Percentiles rank a stretch among this genome's conserved stretches.
These are phyloP conservation scores for Anacardium occidentale DNA, from an alignment of 345 rosid species.

Conservation along the genomic window DNA sequence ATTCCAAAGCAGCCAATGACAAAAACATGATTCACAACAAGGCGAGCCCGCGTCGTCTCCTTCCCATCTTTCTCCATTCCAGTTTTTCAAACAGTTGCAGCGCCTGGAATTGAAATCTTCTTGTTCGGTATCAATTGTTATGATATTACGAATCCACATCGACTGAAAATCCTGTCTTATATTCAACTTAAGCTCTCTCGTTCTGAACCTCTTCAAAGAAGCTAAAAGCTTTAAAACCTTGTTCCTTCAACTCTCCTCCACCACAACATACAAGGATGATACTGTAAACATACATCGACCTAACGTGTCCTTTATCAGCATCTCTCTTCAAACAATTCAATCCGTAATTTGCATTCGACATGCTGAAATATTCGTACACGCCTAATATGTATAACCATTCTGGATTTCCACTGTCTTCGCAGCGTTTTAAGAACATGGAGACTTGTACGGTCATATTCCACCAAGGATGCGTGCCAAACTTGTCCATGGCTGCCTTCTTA, in stretches of 20 bases:
- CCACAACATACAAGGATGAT: background rate
- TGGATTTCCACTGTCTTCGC: conserved; percentile 10
- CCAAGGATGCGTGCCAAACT: background rate
- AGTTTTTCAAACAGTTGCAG: background rate
- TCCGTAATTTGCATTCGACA: background rate
- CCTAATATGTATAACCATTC: conserved; percentile 9
- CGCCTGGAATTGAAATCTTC: background rate
- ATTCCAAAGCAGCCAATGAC: background rate
- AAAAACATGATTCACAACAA: conserved; percentile 10
- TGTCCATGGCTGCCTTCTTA: background rate
- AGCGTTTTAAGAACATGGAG: background rate
- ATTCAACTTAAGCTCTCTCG: background rate
- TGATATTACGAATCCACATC: background rate
- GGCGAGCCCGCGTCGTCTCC: background rate
- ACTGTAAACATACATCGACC: conserved; percentile 7
- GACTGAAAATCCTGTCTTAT: background rate
- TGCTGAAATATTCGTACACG: background rate
- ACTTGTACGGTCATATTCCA: background rate
- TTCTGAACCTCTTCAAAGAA: background rate
- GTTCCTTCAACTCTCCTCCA: background rate
- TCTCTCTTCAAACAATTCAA: background rate
- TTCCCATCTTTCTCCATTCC: background rate
- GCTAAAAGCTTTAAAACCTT: background rate
- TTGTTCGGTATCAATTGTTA: too few relatives aligned
- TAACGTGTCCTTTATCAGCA: background rate